Evolutionary conservation across 2,329 filamentous ascomycete genomes (phyloP).

Genomic region (Fusarium virguliforme): DNA sequence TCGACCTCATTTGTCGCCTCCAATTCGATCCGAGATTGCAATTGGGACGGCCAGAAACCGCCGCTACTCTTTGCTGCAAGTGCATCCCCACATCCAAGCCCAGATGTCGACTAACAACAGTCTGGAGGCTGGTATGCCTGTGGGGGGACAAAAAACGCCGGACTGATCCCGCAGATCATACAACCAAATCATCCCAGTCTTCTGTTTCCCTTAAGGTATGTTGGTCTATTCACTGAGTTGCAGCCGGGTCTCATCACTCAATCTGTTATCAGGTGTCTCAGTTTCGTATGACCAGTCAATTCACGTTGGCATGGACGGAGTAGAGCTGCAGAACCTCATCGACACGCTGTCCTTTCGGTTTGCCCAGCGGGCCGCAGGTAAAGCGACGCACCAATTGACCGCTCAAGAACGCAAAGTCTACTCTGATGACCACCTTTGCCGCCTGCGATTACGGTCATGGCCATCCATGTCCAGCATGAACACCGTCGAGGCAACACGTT

Average conservation of each 20-base stretch:
- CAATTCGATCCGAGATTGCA: constrained; percentile 10
- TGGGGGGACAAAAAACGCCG: no score
- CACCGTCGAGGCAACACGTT: not conserved
- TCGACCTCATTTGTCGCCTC: constrained; percentile 2
- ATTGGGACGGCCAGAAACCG: not conserved
- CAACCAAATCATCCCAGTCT: no score
- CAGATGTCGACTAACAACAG: constrained; percentile 4
- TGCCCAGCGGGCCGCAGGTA: constrained; percentile 8
- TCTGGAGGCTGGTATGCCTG: not conserved
- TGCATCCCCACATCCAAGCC: constrained; percentile 1
- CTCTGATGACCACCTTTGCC: not conserved
- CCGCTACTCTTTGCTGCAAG: not conserved
- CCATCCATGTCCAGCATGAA: not conserved
- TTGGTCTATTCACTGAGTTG: not conserved
- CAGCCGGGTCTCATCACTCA: constrained; percentile 3
- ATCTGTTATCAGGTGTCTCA: constrained; percentile 20
- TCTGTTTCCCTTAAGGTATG: not conserved
- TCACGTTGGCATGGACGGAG: not conserved
- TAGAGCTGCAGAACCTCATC: constrained; percentile 12
- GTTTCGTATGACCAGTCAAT: constrained; percentile 13
- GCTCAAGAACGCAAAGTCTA: not conserved
- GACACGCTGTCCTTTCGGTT: constrained; percentile 25
- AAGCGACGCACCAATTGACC: constrained; percentile 8
- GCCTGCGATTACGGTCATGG: not conserved
- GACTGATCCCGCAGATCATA: no score